Percentiles rank a stretch among this genome's conserved stretches.
phyloP scores from a whole-genome alignment of 306 rosid genomes.

The Pterocarpus santalinus region DNA sequence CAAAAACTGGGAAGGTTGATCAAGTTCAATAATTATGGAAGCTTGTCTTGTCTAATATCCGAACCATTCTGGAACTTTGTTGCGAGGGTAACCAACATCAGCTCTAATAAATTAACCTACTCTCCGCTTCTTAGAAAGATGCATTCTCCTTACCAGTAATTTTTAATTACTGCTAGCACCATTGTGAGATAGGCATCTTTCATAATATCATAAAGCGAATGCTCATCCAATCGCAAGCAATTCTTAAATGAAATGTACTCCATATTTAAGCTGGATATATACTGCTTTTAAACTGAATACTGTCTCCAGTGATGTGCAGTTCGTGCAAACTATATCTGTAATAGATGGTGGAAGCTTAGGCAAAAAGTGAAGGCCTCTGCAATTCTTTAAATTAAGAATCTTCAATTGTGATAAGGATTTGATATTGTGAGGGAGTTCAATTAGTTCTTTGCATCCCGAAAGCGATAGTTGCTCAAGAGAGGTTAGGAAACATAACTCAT shows the following conservation, averaged over 20 bases:
- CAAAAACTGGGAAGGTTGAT: neutral
- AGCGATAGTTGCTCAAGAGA: neutral
- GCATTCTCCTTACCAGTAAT: too few relatives aligned
- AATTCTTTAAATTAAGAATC: slow-evolving; percentile 18
- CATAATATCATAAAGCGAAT: neutral
- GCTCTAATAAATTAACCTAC: too few relatives aligned
- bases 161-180: too few relatives aligned
- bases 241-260: neutral
- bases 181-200: neutral
- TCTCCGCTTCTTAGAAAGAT: too few relatives aligned
- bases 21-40: slow-evolving; percentile 9
- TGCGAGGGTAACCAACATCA: neutral
- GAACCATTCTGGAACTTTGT: neutral
- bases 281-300: neutral
- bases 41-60: neutral
- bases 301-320: slow-evolving; percentile 17
- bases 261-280: neutral
- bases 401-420: slow-evolving; percentile 1
- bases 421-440: slow-evolving; percentile 23
- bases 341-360: slow-evolving; percentile 26
- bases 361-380: slow-evolving; percentile 11
- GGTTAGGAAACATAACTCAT: neutral
- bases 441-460: slow-evolving; percentile 14
- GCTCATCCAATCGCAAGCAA: neutral
- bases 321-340: slow-evolving; percentile 1